A percentile compares a stretch with the other conserved stretches of the same genome.
Evolutionary conservation across 2,329 filamentous ascomycete genomes (phyloP).

Genomic region (Fusarium guadeloupense): DNA sequence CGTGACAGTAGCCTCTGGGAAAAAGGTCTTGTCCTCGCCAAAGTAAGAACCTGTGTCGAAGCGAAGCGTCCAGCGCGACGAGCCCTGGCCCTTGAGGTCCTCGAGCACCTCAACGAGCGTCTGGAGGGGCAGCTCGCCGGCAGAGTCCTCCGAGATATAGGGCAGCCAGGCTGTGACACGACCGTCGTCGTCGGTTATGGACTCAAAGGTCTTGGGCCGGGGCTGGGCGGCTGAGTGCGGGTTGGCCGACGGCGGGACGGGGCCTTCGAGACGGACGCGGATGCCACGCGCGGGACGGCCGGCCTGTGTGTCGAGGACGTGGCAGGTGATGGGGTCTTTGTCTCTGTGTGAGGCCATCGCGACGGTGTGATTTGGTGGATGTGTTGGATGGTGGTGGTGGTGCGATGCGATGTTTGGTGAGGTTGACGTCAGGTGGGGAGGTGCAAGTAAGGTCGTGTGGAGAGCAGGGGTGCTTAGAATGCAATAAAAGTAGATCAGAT

Average conservation of each 20-base stretch:
- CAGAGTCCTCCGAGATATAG: constrained; percentile 59
- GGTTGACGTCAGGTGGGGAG: constrained; percentile 30
- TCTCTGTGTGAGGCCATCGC: constrained; percentile 34
- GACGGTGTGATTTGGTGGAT: constrained; percentile 4
- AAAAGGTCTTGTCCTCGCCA: constrained; percentile 68
- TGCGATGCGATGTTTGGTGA: constrained; percentile 11
- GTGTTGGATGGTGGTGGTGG: constrained; percentile 11
- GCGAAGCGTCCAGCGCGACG: constrained; percentile 71
- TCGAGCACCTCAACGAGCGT: constrained; percentile 66
- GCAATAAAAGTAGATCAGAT: background rate
- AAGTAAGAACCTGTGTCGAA: constrained; percentile 81
- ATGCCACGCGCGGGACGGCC: constrained; percentile 75
- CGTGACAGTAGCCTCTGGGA: constrained; percentile 66
- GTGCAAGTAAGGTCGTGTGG: background rate
- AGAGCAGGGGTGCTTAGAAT: background rate
- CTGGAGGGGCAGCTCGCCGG: constrained; percentile 66
- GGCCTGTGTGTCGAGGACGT: constrained; percentile 83
- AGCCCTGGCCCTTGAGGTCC: constrained; percentile 51
- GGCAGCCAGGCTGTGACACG: constrained; percentile 76
- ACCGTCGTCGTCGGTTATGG: constrained; percentile 79
- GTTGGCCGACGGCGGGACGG: constrained; percentile 43
- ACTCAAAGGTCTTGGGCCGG: constrained; percentile 64
- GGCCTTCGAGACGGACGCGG: constrained; percentile 70
- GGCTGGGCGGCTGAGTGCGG: constrained; percentile 32
- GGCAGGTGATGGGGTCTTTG: constrained; percentile 81